Conservation (phyloP, 148 eudicot species). For the Rhododendron mucronatum region DNA sequence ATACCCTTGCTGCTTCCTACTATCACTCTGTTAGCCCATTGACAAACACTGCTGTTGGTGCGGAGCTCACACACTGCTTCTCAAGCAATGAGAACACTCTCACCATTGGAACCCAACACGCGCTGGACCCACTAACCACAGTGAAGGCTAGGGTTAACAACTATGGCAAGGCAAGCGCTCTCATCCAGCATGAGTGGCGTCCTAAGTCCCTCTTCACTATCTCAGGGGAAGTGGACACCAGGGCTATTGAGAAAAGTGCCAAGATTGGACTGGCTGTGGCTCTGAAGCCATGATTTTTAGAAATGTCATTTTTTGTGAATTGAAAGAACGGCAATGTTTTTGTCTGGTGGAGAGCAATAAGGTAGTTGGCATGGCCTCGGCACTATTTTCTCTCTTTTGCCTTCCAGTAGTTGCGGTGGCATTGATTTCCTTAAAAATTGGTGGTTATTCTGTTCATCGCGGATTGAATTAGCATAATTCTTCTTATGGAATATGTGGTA, state of each 20-base stretch:
- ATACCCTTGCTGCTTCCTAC: constrained; percentile 58
- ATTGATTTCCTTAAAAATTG: constrained; percentile 17
- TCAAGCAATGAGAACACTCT: constrained; percentile 70
- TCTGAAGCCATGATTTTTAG: constrained; percentile 54
- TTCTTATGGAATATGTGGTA: not conserved
- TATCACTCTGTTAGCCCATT: constrained; percentile 66
- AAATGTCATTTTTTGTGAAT: not conserved
- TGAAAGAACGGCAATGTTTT: constrained; percentile 4
- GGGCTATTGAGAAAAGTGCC: constrained; percentile 78
- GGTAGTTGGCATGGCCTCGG: not conserved
- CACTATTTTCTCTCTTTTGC: not conserved
- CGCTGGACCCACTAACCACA: constrained; percentile 54
- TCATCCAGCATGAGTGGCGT: constrained; percentile 76
- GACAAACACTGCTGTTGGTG: constrained; percentile 75
- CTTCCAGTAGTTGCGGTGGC: not conserved
- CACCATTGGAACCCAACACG: constrained; percentile 66
- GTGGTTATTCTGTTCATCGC: not conserved
- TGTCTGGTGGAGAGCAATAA: constrained; percentile 24
- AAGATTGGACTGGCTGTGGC: constrained; percentile 67
- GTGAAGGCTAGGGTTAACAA: constrained; percentile 67
- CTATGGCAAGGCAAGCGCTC: constrained; percentile 65
- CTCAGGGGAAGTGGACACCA: constrained; percentile 77
- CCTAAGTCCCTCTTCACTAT: constrained; percentile 63
- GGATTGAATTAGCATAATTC: not conserved
- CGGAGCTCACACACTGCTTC: constrained; percentile 66